Conservation (phyloP, 805 yeast genomes). For the Clavispora carvajalis region DNA sequence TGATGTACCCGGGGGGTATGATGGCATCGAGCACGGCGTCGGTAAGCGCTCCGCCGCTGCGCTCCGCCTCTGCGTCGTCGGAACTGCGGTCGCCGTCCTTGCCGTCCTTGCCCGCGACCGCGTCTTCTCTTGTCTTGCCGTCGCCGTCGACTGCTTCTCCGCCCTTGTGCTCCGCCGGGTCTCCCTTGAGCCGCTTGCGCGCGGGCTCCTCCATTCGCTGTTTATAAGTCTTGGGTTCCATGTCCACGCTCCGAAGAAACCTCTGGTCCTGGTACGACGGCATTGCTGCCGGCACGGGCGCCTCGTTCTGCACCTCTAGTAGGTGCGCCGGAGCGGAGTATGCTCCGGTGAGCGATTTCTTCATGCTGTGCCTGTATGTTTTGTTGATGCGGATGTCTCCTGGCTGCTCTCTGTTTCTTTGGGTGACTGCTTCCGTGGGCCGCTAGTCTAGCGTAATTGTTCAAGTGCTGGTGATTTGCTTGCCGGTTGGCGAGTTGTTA, state of each 20-base stretch:
- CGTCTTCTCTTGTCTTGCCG: not conserved
- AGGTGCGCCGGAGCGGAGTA: constrained; percentile 31
- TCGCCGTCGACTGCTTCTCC: no score
- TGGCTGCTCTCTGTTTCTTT: no score
- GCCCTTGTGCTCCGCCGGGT: not conserved
- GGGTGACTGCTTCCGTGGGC: no score
- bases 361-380: not conserved
- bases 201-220: constrained; percentile 12
- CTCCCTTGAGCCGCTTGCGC: not conserved
- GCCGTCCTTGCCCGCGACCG: not conserved
- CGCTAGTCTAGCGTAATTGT: no score
- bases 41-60: constrained; percentile 35
- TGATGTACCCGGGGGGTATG: constrained; percentile 49
- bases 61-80: no score
- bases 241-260: constrained; percentile 21
- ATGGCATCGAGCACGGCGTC: constrained; percentile 43
- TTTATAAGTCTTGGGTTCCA: constrained; percentile 10
- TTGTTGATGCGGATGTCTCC: no score
- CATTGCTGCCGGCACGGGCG: constrained; percentile 14
- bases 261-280: constrained; percentile 43
- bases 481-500: no score
- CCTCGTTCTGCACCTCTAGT: constrained; percentile 20
- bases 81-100: constrained; percentile 4
- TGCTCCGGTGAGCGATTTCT: constrained; percentile 28
- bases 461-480: no score